Percentiles rank a stretch among this genome's conserved stretches.
phyloP scores from a whole-genome alignment of 2,329 filamentous ascomycete genomes.

The Cladosporium cucumerinum region DNA sequence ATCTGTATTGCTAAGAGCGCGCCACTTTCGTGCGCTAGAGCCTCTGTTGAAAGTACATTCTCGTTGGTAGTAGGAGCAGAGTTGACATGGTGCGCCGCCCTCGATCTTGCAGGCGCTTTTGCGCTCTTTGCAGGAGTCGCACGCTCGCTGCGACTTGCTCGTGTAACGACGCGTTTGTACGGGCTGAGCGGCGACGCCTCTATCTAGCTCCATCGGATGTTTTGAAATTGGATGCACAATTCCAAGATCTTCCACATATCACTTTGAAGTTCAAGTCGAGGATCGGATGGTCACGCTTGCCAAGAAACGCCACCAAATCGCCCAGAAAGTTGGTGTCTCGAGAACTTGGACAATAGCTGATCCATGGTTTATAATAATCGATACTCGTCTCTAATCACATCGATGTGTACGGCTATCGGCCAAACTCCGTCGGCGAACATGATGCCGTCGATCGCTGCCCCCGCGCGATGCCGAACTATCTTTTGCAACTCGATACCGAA shows the following conservation, averaged over 20 bases:
- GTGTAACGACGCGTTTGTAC: neutral
- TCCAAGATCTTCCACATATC: neutral
- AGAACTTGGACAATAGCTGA: neutral
- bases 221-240: neutral
- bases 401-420: neutral
- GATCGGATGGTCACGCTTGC: neutral
- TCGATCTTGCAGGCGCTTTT: neutral
- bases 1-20: neutral
- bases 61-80: neutral
- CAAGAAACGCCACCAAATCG: neutral
- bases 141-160: neutral
- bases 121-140: neutral
- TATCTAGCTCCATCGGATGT: neutral
- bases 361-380: neutral
- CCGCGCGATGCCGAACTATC: neutral
- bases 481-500: slow-evolving; percentile 18
- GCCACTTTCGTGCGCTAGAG: neutral
- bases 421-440: neutral
- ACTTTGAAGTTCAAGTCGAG: neutral
- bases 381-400: neutral
- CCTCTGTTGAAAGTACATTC: neutral
- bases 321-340: neutral
- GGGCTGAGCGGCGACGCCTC: neutral
- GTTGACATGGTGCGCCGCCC: neutral
- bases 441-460: neutral